Evolutionary conservation across 805 yeast species (phyloP).

Genomic region (Ogataea naganishii): DNA sequence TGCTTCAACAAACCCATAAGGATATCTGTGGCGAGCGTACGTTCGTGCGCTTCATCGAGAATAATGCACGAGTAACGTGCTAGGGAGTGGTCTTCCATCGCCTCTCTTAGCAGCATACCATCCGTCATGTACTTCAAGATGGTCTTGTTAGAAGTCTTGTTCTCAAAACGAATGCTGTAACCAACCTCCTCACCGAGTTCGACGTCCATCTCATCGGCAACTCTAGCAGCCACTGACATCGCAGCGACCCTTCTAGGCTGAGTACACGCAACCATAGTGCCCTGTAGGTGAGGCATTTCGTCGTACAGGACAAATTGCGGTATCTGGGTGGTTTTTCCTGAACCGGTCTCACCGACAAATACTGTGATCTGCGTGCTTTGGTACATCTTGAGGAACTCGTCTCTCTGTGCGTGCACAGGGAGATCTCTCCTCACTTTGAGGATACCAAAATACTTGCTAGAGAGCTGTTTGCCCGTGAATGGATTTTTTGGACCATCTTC

Average conservation of each 20-base stretch:
- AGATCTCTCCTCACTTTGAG: constrained; percentile 72
- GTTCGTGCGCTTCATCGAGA: constrained; percentile 96
- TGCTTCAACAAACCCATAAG: constrained; percentile 91
- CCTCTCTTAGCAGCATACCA: constrained; percentile 96
- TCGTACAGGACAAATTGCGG: constrained; percentile 93
- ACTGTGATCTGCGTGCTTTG: constrained; percentile 92
- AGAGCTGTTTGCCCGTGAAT: constrained; percentile 61
- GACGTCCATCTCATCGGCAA: constrained; percentile 96
- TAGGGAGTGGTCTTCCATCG: constrained; percentile 90
- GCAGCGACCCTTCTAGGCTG: constrained; percentile 98
- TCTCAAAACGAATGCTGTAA: constrained; percentile 89
- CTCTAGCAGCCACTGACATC: constrained; percentile 96
- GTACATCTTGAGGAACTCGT: constrained; percentile 75
- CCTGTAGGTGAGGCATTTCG: constrained; percentile 81
- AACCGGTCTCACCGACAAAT: constrained; percentile 98
- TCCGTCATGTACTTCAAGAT: constrained; percentile 94
- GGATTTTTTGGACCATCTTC: constrained; percentile 63
- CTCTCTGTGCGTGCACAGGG: constrained; percentile 92
- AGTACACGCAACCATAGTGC: constrained; percentile 90
- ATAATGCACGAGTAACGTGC: constrained; percentile 80
- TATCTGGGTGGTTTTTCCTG: constrained; percentile 97
- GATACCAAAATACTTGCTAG: constrained; percentile 68
- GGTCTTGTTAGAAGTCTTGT: constrained; percentile 73
- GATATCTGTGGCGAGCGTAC: constrained; percentile 94
- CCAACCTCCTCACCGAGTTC: constrained; percentile 91